Percentiles rank a stretch among this genome's conserved stretches.
Evolutionary conservation across 2,329 filamentous ascomycete genomes (phyloP).

Genomic region (Colletotrichum tamarilloi): DNA sequence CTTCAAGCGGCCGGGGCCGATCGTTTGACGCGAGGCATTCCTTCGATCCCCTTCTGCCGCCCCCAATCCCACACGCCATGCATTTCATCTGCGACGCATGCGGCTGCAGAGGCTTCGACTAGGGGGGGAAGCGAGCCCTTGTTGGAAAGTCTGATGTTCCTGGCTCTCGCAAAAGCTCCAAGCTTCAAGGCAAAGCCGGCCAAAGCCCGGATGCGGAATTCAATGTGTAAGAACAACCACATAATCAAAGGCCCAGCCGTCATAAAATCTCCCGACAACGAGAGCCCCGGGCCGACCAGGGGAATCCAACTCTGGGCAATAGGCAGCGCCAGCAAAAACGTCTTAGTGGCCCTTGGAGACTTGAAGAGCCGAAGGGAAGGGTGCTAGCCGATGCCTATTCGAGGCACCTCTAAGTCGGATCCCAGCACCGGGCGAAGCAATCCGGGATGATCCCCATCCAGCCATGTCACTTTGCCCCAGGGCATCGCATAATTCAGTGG

Average conservation of each 20-base stretch:
- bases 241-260: background rate
- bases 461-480: background rate
- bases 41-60: background rate
- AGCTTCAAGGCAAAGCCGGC: background rate
- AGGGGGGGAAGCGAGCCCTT: background rate
- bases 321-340: background rate
- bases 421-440: background rate
- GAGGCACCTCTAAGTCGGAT: background rate
- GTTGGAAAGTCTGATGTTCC: background rate
- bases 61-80: background rate
- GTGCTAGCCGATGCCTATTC: background rate
- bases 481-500: constrained; percentile 5
- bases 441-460: constrained; percentile 21
- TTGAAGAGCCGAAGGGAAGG: background rate
- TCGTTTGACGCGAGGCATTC: background rate
- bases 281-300: background rate
- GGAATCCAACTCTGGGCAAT: background rate
- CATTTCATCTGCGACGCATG: background rate
- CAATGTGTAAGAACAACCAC: background rate
- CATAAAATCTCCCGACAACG: background rate
- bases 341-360: constrained; percentile 1
- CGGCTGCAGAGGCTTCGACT: constrained; percentile 5
- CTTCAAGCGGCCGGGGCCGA: background rate
- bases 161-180: background rate
- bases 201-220: constrained; percentile 17